A percentile compares a stretch with the other conserved stretches of the same genome.
Conservation (phyloP, 169 alveolate genomes). For the Ichthyophthirius multifiliis region DNA sequence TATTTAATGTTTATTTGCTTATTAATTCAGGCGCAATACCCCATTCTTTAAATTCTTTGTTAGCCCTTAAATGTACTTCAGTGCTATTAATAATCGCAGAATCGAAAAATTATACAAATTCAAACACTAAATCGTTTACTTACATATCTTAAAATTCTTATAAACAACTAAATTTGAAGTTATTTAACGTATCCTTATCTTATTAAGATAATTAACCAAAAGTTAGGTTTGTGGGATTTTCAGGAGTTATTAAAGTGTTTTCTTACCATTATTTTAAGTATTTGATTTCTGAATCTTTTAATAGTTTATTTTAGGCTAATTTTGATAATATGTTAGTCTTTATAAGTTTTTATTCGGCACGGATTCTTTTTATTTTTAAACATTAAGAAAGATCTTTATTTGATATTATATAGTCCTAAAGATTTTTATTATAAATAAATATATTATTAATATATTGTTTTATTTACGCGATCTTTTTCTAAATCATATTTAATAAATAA, state of each 20-base stretch:
- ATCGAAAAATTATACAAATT: background rate
- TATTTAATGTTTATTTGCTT: background rate
- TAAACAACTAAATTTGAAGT: background rate
- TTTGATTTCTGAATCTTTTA: background rate
- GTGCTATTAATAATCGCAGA: background rate
- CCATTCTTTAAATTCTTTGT: background rate
- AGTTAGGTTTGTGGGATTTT: background rate
- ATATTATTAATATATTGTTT: background rate
- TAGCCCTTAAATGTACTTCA: background rate
- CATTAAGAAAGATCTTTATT: background rate
- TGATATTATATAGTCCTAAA: background rate
- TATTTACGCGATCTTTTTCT: background rate
- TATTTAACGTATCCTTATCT: background rate
- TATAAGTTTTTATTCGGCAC: background rate
- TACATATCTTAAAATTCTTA: background rate
- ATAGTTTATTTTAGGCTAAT: background rate
- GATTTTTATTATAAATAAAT: background rate
- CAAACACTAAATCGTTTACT: background rate
- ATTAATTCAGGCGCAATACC: conserved; percentile 4
- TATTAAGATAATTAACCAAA: background rate
- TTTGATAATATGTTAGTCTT: background rate
- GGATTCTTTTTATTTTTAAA: background rate
- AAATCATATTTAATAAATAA: background rate
- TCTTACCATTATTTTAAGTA: background rate
- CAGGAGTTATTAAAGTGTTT: background rate